These are phyloP conservation scores for Reutealis trisperma DNA, from an alignment of 345 rosid species.

Conservation along the genomic window DNA sequence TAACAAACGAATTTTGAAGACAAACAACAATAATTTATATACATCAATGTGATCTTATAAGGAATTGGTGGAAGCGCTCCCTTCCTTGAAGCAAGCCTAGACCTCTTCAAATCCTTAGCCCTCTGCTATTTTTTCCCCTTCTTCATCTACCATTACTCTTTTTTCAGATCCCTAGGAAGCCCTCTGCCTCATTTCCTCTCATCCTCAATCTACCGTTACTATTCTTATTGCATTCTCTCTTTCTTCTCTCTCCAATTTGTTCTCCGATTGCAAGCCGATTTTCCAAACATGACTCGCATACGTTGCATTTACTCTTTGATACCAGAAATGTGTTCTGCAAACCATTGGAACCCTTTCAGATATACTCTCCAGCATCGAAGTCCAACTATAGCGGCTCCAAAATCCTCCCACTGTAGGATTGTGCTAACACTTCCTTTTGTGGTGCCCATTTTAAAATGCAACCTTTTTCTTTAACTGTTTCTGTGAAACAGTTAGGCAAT, in stretches of 20 bases:
- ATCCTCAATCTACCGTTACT: constrained; percentile 15
- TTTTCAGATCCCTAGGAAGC: constrained; percentile 12
- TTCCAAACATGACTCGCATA: constrained; percentile 44
- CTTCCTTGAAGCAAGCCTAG: too few species aligned
- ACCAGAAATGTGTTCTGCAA: constrained; percentile 41
- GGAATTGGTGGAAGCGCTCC: too few species aligned
- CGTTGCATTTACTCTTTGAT: constrained; percentile 49
- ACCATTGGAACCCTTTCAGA: constrained; percentile 55
- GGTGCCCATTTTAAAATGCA: constrained; percentile 57
- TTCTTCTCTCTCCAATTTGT: constrained; percentile 24
- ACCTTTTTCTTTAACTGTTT: constrained; percentile 26
- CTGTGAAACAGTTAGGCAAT: constrained; percentile 11
- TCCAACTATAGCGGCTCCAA: constrained; percentile 61
- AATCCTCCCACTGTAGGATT: constrained; percentile 51
- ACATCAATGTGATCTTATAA: too few species aligned
- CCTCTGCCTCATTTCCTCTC: constrained; percentile 9
- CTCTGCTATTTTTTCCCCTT: too few species aligned
- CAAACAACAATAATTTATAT: too few species aligned
- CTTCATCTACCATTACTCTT: too few species aligned
- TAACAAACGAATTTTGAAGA: too few species aligned
- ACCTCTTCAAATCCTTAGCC: too few species aligned
- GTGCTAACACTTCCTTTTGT: constrained; percentile 46
- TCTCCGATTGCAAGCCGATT: constrained; percentile 41
- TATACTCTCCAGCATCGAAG: constrained; percentile 47
- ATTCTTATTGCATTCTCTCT: constrained; percentile 9